Evolutionary conservation across 805 yeast genomes (phyloP).

Genomic region (Pichia ethanolica): DNA sequence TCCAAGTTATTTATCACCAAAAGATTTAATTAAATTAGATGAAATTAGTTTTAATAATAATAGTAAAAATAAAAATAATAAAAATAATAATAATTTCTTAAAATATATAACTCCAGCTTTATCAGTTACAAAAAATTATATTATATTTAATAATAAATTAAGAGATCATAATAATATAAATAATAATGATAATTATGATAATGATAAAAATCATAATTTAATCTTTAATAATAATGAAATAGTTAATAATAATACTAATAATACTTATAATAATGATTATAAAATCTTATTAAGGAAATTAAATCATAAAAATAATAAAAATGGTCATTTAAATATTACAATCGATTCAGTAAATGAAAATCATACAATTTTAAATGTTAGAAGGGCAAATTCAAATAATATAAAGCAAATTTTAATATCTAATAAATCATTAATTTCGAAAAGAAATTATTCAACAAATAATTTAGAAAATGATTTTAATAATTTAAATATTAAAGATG

Average conservation of each 20-base stretch:
- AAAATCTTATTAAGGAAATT: conserved; percentile 21
- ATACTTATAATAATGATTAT: not conserved
- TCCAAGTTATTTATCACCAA: conserved; percentile 28
- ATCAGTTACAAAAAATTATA: conserved; percentile 24
- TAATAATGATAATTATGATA: too few species aligned
- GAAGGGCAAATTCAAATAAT: conserved; percentile 24
- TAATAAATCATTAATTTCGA: not conserved
- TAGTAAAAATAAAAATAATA: conserved; percentile 11
- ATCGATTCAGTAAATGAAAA: conserved; percentile 16
- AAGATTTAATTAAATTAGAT: conserved; percentile 23
- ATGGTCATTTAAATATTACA: conserved; percentile 25
- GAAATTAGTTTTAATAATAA: conserved; percentile 21
- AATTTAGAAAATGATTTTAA: conserved; percentile 14
- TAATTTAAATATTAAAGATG: conserved; percentile 8
- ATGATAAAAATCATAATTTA: too few species aligned
- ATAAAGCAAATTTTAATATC: conserved; percentile 21
- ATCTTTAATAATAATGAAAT: not conserved
- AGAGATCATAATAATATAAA: too few species aligned
- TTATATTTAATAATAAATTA: conserved; percentile 20
- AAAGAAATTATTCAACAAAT: conserved; percentile 8
- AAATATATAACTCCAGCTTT: conserved; percentile 20
- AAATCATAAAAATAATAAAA: conserved; percentile 21
- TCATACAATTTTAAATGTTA: conserved; percentile 19
- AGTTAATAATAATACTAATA: too few species aligned
- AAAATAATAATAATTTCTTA: conserved; percentile 15